These are phyloP conservation scores for Tuber microsphaerosporum DNA, from an alignment of 495 filamentous ascomycete species.

Conservation along the genomic window DNA sequence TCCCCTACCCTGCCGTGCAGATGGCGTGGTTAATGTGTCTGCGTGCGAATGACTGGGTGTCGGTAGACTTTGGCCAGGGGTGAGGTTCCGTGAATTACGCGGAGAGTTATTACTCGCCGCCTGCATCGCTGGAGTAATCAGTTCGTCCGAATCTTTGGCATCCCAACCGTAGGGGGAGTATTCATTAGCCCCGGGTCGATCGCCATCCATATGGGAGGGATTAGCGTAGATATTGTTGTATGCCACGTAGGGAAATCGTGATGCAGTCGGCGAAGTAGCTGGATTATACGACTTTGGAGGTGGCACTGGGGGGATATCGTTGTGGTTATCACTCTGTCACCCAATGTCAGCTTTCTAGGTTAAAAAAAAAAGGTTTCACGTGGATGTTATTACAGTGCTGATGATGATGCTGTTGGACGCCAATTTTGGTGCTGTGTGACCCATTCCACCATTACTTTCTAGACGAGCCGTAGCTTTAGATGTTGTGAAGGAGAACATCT, in stretches of 20 bases:
- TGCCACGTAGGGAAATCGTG: constrained; percentile 31
- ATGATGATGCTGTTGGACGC: constrained; percentile 37
- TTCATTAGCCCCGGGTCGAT: constrained; percentile 36
- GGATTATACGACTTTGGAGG: constrained; percentile 41
- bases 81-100: constrained; percentile 40
- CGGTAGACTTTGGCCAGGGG: constrained; percentile 36
- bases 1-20: constrained; percentile 23
- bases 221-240: constrained; percentile 38
- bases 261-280: constrained; percentile 24
- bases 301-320: constrained; percentile 38
- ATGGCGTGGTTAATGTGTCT: constrained; percentile 37
- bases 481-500: constrained; percentile 40
- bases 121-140: constrained; percentile 27
- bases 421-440: constrained; percentile 40
- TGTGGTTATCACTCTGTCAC: constrained; percentile 37
- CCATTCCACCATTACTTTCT: constrained; percentile 28
- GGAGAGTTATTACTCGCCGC: constrained; percentile 33
- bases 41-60: constrained; percentile 29
- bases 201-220: constrained; percentile 33
- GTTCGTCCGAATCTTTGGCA: constrained; percentile 27
- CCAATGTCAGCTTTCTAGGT: constrained; percentile 22
- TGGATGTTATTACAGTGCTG: constrained; percentile 33
- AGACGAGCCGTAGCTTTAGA: constrained; percentile 30
- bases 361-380: constrained; percentile 8
- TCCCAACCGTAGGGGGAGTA: constrained; percentile 40